Percentiles rank a stretch among this genome's conserved stretches.
Evolutionary conservation across 108 stramenopile species (phyloP).

Genomic region (Cyclotella choctawhatcheeana): DNA sequence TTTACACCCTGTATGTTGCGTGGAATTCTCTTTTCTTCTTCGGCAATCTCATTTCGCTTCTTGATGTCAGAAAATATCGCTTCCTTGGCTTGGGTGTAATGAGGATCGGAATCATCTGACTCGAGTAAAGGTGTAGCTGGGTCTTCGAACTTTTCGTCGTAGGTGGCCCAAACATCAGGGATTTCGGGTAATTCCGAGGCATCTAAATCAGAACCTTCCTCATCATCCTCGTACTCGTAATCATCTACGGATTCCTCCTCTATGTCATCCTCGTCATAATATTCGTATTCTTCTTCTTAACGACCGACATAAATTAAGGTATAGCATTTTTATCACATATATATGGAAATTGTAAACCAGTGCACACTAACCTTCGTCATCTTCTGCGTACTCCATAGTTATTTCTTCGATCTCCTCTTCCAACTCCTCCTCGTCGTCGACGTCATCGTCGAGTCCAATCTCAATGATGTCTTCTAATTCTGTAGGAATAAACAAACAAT

Average conservation of each 20-base stretch:
- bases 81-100: slow-evolving; percentile 32
- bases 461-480: slow-evolving; percentile 5
- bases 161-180: slow-evolving; percentile 46
- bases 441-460: slow-evolving; percentile 13
- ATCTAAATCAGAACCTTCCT: slow-evolving; percentile 16
- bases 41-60: slow-evolving; percentile 29
- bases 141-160: slow-evolving; percentile 41
- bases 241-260: no score
- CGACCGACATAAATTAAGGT: no score
- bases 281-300: slow-evolving; percentile 22
- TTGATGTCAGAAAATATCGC: slow-evolving; percentile 33
- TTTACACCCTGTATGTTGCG: slow-evolving; percentile 22
- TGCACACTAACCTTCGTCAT: slow-evolving; percentile 17
- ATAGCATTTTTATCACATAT: no score
- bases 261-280: slow-evolving; percentile 34
- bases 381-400: slow-evolving; percentile 1
- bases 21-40: slow-evolving; percentile 27
- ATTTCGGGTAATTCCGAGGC: no score
- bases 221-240: slow-evolving; percentile 25
- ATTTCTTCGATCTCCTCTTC: background rate
- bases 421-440: slow-evolving; percentile 11
- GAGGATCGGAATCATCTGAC: slow-evolving; percentile 33
- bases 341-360: no score
- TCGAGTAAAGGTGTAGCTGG: slow-evolving; percentile 34
- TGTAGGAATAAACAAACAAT: background rate